These are phyloP conservation scores for Fonsecaea pedrosoi DNA, from an alignment of 2,329 filamentous ascomycete species.

Conservation along the genomic window DNA sequence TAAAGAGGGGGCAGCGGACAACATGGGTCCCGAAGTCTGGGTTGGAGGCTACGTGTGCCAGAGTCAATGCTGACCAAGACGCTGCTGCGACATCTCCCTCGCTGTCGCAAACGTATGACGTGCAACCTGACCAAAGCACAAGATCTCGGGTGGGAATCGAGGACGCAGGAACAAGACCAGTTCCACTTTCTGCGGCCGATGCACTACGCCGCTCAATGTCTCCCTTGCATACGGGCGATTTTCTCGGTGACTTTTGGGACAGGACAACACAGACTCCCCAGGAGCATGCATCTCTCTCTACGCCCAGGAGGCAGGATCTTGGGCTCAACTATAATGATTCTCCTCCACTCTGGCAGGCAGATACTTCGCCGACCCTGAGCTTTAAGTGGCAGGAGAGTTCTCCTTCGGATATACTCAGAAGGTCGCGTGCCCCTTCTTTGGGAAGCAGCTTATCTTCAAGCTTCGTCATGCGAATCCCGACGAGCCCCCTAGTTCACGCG, in stretches of 20 bases:
- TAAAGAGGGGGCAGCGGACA: conserved; percentile 80
- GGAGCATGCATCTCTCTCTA: neutral
- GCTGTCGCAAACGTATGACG: neutral
- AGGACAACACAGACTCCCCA: neutral
- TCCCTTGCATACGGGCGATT: conserved; percentile 68
- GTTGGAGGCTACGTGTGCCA: conserved; percentile 55
- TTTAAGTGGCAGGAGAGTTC: conserved; percentile 3
- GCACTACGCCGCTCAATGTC: conserved; percentile 71
- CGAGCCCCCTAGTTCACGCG: conserved; percentile 88
- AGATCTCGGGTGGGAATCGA: neutral
- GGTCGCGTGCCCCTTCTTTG: conserved; percentile 63
- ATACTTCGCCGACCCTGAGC: conserved; percentile 42
- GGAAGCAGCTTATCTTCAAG: conserved; percentile 77
- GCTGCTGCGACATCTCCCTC: conserved; percentile 9
- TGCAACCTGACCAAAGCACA: conserved; percentile 58
- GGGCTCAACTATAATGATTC: conserved; percentile 12
- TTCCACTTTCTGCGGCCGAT: conserved; percentile 47
- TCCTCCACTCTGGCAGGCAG: conserved; percentile 20
- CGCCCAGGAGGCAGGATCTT: conserved; percentile 3
- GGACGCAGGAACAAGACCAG: conserved; percentile 57
- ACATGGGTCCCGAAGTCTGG: conserved; percentile 71
- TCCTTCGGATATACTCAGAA: conserved; percentile 18
- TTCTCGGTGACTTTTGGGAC: conserved; percentile 50
- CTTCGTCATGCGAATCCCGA: conserved; percentile 85
- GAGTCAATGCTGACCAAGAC: conserved; percentile 32